Base-by-base conservation (phyloP, 1,284 basidiomycete genomes). In the Sanghuangporus weigelae region DNA sequence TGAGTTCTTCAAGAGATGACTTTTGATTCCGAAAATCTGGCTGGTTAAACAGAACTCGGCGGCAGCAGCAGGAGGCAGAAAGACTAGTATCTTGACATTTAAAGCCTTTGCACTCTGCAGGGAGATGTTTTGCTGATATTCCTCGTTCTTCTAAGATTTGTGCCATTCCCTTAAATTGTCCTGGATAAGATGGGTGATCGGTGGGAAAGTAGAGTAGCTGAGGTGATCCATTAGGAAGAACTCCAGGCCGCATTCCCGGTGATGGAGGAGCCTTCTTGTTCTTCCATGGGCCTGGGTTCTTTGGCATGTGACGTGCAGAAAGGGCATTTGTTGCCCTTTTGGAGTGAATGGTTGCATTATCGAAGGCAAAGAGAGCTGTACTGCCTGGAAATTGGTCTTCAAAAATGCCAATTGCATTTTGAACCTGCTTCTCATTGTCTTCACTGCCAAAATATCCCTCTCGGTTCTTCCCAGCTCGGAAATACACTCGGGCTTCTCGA, bases 311-410 rank as follows among this genome's bases (percentile, higher is more conserved):
- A 21, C 66, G 21, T 2, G 75, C 74, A 38, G 73, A 75, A 0
- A 77, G 69, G 0, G 73, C 71, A 71, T 77, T 70, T 1, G 64
- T 60, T 7, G 74, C 70, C 8, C 69, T 69, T 63, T 73, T 75
- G 49, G 70, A 71, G 64, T 77, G 75, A 57, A 72, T 74, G 0
- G 74, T 71, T 1, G 77, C 75, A 67, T 78, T 78, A 51, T 78
- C 73, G 68, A 75, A 78, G 7, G 74, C 26, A 63, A 76, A 76
- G 2, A 76, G 67, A 11, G 68, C 75, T 10, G 66, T 70, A 6
- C 66, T 65, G 1, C 69, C 64, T 16, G 73, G 68, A 19, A 71
- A 74, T 23, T 68, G 63, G 2, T 59, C 66, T 64, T 76, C 70
- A 58, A 77, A 74, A 56, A 78, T 71, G 57, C 75, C 68, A 56